These are phyloP conservation scores for Plasmodium gaboni DNA, from an alignment of 169 alveolate genomes.

Conservation along the genomic window DNA sequence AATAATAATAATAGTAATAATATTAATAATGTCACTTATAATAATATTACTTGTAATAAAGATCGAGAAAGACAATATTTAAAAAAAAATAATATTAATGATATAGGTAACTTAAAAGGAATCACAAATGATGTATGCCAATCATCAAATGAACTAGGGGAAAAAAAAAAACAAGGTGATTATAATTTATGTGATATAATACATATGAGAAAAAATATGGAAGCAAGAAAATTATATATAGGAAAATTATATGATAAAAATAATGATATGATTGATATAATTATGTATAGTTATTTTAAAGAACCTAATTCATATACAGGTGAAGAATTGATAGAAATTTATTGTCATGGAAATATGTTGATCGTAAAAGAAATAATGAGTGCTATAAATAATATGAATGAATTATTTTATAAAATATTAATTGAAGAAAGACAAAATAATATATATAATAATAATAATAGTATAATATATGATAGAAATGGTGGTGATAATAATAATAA, in stretches of 20 bases:
- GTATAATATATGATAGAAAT: not conserved
- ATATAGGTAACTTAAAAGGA: not conserved
- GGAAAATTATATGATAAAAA: constrained; percentile 10
- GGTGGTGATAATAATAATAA: too few relatives aligned
- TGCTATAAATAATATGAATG: constrained; percentile 19
- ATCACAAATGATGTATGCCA: not conserved
- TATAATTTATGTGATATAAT: constrained; percentile 26
- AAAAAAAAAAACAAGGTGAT: constrained; percentile 19
- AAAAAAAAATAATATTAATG: too few relatives aligned
- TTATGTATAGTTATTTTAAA: constrained; percentile 27
- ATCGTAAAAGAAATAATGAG: constrained; percentile 78
- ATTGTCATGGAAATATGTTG: constrained; percentile 84
- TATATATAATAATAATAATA: not conserved
- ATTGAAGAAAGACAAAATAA: constrained; percentile 54
- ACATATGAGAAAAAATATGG: constrained; percentile 18
- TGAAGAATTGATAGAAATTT: constrained; percentile 87
- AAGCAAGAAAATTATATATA: constrained; percentile 15
- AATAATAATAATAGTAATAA: not conserved
- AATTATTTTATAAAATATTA: constrained; percentile 10
- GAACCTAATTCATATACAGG: constrained; percentile 86
- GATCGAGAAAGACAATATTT: not conserved
- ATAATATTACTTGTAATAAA: not conserved
- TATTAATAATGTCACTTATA: not conserved
- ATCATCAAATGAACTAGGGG: not conserved
- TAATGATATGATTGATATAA: constrained; percentile 16